Base-by-base conservation (phyloP, 176 grass and related monocot species). In the Musa troglodytarum region DNA sequence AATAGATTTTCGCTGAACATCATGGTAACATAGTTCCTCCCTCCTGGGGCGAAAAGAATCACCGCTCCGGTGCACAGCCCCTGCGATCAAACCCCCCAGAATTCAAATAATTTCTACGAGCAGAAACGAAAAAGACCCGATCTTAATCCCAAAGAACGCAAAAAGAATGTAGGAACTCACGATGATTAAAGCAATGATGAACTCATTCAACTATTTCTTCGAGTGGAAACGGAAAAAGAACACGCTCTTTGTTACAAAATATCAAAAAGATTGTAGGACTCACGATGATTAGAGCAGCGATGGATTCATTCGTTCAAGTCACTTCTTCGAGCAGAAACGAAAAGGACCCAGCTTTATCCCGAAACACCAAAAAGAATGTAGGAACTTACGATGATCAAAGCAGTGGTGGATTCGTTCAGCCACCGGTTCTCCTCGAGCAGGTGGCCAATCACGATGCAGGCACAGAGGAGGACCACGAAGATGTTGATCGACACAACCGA, bases 401-500 rank as follows among this genome's bases (percentile, higher is more conserved):
- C 10, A 26, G 72, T 74, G 21, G 55, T 74, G 72, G 72, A 74
- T 11, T 74, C 72, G 50, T 74, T 74, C 72, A 74, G 54, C 72
- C 72, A 74, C 53, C 72, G 52, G 53, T 74, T 57, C 53, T 57
- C 72, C 53, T 74, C 72, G 52, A 74, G 53, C 53, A 74, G 72
- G 52, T 74, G 72, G 23, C 72, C 72, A 5, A 74, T 74, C 51
- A 74, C 72, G 72, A 74, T 74, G 72, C 72, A 74, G 13, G 52
- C 72, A 23, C 72, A 74, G 22, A 74, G 19, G 23, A 74, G 72
- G 20, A 23, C 72, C 23, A 74, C 72, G 52, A 74, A 74, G 53
- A 74, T 74, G 72, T 74, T 74, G 51, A 74, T 74, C 52, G 72
- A 74, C n/a, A 74, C 72, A 16, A 74, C 53, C 52, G 72, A 74